Base-by-base conservation (phyloP, 441 rosid genomes). In the Croton setiger region DNA sequence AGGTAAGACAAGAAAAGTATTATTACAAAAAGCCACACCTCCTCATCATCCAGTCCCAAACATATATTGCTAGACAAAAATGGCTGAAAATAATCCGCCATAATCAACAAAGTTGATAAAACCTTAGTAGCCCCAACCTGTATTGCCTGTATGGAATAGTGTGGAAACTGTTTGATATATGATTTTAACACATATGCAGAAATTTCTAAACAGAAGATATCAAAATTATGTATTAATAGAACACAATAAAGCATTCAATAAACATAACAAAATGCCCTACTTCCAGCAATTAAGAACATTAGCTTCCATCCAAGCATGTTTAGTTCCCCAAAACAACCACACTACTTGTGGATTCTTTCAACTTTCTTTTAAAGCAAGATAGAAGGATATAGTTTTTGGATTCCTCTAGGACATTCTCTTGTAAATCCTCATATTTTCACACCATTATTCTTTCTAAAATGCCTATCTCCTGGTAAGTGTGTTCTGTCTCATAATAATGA, bases 121-220 rank as follows among this genome's bases (percentile, higher is more conserved):
- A 89, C 84, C 73, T 76, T 86, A 65, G 85, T 81, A 76, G 97
- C 93, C 73, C 83, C 85, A 69, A 84, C 76, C 82, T 96, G 98
- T 78, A 92, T 85, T 60, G 75, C 84, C 98, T 91, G 92, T 81
- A 85, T 36, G 35, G 14, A 39, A 23, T 20, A 60, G 39, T 35
- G 6, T 4, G 15, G 23, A 61, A 31, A 27, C 4, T 45, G 0
- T 56, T 18, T 49, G 37, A 62, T 23, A 69, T 4, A 14, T 60
- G 66, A 10, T n/a, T 27, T 27, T 21, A 51, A 39, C 27, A 39
- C 11, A 60, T 8, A 56, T 5, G 3, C 0, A 6, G 6, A 56
- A 20, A 18, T 5, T 17, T 51, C 20, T 1, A 45, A 44, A 47
- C 3, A 35, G 45, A 39, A 6, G 6, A 39, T 23, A 43, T 36